Evolutionary conservation across 768 basidiomycete species (phyloP), one percentile per base, ranked within the genome.

Genomic region (Mycena albidolilacea): DNA sequence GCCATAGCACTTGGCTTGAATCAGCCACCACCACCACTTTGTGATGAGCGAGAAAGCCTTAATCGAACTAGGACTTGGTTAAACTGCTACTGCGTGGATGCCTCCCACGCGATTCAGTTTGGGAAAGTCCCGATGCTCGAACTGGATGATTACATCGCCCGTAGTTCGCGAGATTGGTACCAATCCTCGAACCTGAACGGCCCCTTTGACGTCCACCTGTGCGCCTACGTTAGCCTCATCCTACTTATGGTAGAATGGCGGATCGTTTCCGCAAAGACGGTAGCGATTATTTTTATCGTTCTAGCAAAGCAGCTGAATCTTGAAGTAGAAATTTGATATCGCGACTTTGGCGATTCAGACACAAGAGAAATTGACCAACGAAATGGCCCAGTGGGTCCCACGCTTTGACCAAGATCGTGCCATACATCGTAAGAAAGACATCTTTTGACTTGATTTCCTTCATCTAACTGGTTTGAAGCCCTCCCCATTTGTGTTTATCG

Each of bases 21-120:
- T 78, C 87, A 91, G 62, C 86, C 88, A 14, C 84, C 88, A 5
- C 84, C 87, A 2, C 78, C 82, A 8, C 79, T 81, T 30, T 88
- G 89, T n/a, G 84, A 86, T 60, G 89, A 90, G 75, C 86, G 91
- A 39, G 92, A 94, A 84, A 85, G 86, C 30, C 83, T 92, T 48
- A 95, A 95, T 77, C 86, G 93, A 50, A 90, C 89, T 37, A 85
- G 94, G 70, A 92, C 91, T 35, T 95, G 93, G 93, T 83, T 94
- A 67, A 90, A 90, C 77, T 94, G 92, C 79, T 93, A 90, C 79
- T 91, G 92, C 74, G 88, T 92, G 67, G 94, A 95, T 78, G 90
- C 90, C 7, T 93, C 92, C 43, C 87, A 92, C 76, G 90, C 92
- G n/a, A 90, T 91, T 57, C 90, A 94, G 78, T 91, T 92, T 77